Conservation (phyloP, 139 green algal species). For the Coccomyxa sp. region DNA sequence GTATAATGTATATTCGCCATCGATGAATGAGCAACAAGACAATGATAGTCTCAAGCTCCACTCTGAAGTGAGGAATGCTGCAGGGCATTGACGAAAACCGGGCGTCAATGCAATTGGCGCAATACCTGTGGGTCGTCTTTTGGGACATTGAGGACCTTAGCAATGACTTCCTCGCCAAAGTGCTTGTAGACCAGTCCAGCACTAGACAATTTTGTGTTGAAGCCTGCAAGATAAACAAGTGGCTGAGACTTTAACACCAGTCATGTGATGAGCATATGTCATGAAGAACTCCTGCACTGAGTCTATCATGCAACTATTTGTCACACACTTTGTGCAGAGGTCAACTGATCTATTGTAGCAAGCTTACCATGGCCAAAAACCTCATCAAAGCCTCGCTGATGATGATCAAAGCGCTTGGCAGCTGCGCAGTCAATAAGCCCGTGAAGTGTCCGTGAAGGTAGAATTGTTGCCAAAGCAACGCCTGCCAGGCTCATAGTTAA, state of each 20-base stretch:
- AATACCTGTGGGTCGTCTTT: background rate
- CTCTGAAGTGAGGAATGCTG: background rate
- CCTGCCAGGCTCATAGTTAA: background rate
- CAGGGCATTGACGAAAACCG: too few species aligned
- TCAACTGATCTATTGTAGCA: background rate
- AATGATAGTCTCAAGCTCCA: background rate
- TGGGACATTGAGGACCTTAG: background rate
- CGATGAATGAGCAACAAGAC: too few species aligned
- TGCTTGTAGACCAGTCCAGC: slow-evolving; percentile 86
- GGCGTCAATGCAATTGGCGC: too few species aligned
- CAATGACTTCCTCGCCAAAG: slow-evolving; percentile 71
- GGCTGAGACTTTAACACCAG: too few species aligned
- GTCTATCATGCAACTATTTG: background rate
- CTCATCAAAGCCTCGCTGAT: slow-evolving; percentile 85
- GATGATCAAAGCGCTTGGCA: slow-evolving; percentile 82
- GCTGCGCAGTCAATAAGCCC: background rate
- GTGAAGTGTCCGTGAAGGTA: background rate
- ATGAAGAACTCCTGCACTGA: background rate
- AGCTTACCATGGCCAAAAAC: slow-evolving; percentile 58
- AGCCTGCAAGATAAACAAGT: slow-evolving; percentile 30
- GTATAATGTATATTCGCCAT: too few species aligned
- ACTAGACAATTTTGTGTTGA: slow-evolving; percentile 60
- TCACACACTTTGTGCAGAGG: background rate
- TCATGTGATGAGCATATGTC: background rate
- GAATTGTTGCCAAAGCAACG: background rate